These are phyloP conservation scores for Thraustochytrium sp. DNA, from an alignment of 352 stramenopile species.

Conservation along the genomic window DNA sequence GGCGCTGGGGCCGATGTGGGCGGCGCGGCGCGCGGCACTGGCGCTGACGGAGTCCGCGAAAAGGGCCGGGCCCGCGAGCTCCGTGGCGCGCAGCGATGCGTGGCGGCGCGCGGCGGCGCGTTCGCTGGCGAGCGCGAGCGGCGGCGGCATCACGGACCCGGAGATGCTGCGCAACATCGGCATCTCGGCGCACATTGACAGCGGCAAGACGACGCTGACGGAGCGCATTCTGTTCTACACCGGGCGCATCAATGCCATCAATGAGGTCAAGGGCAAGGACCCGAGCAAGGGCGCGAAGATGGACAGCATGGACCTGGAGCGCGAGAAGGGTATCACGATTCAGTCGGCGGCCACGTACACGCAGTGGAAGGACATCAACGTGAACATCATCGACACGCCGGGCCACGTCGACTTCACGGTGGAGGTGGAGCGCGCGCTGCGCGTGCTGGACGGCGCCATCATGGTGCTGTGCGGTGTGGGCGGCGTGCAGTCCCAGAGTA, in stretches of 20 bases:
- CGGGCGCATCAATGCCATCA: slow-evolving; percentile 89
- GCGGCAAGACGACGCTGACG: slow-evolving; percentile 98
- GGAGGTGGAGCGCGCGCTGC: slow-evolving; percentile 93
- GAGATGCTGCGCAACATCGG: slow-evolving; percentile 74
- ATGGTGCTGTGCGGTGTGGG: slow-evolving; percentile 70
- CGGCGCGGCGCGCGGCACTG: too few species aligned
- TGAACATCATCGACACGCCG: slow-evolving; percentile 99
- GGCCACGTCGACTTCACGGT: slow-evolving; percentile 99
- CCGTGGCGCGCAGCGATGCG: neutral
- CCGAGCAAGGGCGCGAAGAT: slow-evolving; percentile 70
- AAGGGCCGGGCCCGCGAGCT: neutral
- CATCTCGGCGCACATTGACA: slow-evolving; percentile 94
- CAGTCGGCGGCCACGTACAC: slow-evolving; percentile 96
- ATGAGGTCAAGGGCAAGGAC: slow-evolving; percentile 56
- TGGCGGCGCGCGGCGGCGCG: neutral
- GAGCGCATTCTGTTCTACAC: slow-evolving; percentile 99
- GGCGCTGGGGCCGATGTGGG: too few species aligned
- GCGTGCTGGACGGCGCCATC: slow-evolving; percentile 95
- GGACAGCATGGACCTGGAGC: slow-evolving; percentile 99
- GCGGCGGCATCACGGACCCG: neutral
- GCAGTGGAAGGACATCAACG: slow-evolving; percentile 85
- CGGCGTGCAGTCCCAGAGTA: slow-evolving; percentile 90
- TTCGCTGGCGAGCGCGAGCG: neutral
- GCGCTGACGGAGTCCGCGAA: too few species aligned
- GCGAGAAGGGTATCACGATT: slow-evolving; percentile 99